phyloP scores from a whole-genome alignment of 257 asterid genomes.

The Coffea canephora region DNA sequence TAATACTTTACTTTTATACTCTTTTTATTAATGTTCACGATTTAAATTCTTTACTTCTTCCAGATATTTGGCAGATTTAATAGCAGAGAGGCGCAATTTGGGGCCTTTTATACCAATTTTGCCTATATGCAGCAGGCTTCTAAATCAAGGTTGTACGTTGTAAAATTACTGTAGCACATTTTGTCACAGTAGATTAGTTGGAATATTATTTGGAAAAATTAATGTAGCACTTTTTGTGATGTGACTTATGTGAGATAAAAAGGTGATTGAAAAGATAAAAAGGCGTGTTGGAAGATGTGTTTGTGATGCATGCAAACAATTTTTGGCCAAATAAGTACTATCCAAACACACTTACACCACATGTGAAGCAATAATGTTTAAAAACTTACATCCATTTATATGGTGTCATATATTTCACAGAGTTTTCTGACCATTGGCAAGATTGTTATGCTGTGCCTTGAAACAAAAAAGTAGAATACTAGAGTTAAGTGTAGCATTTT shows the following conservation, averaged over 20 bases:
- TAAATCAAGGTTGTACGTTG: slow-evolving; percentile 56
- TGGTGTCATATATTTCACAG: neutral
- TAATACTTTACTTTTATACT: neutral
- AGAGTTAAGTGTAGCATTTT: neutral
- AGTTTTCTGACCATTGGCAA: neutral
- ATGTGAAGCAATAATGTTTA: neutral
- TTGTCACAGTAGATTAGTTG: too few relatives aligned
- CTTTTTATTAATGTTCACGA: slow-evolving; percentile 6
- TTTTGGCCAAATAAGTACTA: too few relatives aligned
- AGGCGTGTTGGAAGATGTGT: too few relatives aligned
- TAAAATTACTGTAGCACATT: neutral
- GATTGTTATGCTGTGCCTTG: too few relatives aligned
- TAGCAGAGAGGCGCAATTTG: slow-evolving; percentile 61
- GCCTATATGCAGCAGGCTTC: slow-evolving; percentile 63
- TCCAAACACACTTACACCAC: too few relatives aligned
- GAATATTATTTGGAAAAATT: too few relatives aligned
- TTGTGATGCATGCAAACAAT: too few relatives aligned
- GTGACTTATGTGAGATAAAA: too few relatives aligned
- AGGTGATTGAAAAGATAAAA: too few relatives aligned
- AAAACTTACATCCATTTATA: neutral
- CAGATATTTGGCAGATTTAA: slow-evolving; percentile 63
- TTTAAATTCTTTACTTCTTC: slow-evolving; percentile 19
- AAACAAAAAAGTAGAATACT: neutral
- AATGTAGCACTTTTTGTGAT: too few relatives aligned
- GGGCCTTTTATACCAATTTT: slow-evolving; percentile 63